A percentile compares a stretch with the other conserved stretches of the same genome.
Conservation (phyloP, 106 monocot species). For the Platanthera guangdongensis region DNA sequence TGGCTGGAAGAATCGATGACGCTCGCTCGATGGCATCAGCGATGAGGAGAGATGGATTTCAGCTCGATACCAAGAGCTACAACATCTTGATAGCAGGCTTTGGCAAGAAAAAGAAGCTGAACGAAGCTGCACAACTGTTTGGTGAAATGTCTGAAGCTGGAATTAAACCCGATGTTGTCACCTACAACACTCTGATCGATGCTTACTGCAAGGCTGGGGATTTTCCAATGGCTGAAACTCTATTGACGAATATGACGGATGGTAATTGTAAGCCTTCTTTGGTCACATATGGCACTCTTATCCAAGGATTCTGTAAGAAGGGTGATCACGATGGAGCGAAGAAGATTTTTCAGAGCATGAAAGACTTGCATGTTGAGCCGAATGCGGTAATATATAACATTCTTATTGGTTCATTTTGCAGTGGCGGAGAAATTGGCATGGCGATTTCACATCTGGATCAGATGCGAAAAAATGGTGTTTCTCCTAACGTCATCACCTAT, state of each 20-base stretch:
- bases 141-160: slow-evolving; percentile 41
- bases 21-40: slow-evolving; percentile 33
- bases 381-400: slow-evolving; percentile 53
- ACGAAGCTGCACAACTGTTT: slow-evolving; percentile 41
- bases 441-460: slow-evolving; percentile 47
- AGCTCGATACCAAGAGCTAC: slow-evolving; percentile 49
- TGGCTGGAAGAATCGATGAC: slow-evolving; percentile 42
- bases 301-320: slow-evolving; percentile 60
- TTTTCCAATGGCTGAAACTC: slow-evolving; percentile 33
- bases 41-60: slow-evolving; percentile 53
- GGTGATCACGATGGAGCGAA: slow-evolving; percentile 44
- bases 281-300: slow-evolving; percentile 65
- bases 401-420: slow-evolving; percentile 42
- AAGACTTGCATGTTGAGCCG: slow-evolving; percentile 13
- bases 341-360: slow-evolving; percentile 49
- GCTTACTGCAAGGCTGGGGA: slow-evolving; percentile 43
- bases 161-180: slow-evolving; percentile 50
- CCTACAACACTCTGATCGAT: slow-evolving; percentile 69
- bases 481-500: slow-evolving; percentile 40
- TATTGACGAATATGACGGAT: slow-evolving; percentile 47
- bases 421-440: slow-evolving; percentile 13
- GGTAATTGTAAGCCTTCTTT: slow-evolving; percentile 37
- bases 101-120: slow-evolving; percentile 51
- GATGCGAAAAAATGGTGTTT: slow-evolving; percentile 42
- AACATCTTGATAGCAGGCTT: slow-evolving; percentile 73